These are phyloP conservation scores for Lithohypha guttulata DNA, from an alignment of 2,329 filamentous ascomycete species.

Conservation along the genomic window DNA sequence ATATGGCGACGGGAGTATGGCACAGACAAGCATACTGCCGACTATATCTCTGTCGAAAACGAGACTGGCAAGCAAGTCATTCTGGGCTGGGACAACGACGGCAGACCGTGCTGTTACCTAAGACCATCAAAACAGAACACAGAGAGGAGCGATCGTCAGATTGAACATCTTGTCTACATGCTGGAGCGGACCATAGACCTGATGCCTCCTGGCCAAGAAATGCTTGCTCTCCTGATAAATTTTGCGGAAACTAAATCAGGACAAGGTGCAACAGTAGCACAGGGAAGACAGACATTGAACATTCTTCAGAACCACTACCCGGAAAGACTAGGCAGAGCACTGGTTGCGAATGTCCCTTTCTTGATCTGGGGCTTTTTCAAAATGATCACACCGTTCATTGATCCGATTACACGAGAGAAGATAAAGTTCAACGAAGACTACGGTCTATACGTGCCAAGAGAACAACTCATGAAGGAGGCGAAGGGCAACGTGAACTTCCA, in stretches of 20 bases:
- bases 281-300: conserved; percentile 71
- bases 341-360: conserved; percentile 90
- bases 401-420: conserved; percentile 85
- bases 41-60: conserved; percentile 87
- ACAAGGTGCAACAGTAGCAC: conserved; percentile 63
- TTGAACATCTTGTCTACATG: conserved; percentile 94
- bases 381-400: conserved; percentile 89
- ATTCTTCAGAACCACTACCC: conserved; percentile 96
- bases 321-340: conserved; percentile 74
- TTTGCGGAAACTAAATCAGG: conserved; percentile 71
- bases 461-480: conserved; percentile 71
- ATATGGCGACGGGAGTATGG: conserved; percentile 88
- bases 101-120: conserved; percentile 81
- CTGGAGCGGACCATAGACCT: conserved; percentile 79
- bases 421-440: conserved; percentile 96
- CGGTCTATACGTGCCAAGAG: conserved; percentile 63
- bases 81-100: conserved; percentile 74
- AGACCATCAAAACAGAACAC: conserved; percentile 90
- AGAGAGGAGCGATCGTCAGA: conserved; percentile 69
- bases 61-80: conserved; percentile 93
- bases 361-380: conserved; percentile 92
- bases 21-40: conserved; percentile 59
- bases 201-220: conserved; percentile 80
- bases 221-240: conserved; percentile 76
- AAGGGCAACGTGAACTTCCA: conserved; percentile 76